Conservation (phyloP, 192 early-diverging fungal genomes). For the Backusella westeae region DNA sequence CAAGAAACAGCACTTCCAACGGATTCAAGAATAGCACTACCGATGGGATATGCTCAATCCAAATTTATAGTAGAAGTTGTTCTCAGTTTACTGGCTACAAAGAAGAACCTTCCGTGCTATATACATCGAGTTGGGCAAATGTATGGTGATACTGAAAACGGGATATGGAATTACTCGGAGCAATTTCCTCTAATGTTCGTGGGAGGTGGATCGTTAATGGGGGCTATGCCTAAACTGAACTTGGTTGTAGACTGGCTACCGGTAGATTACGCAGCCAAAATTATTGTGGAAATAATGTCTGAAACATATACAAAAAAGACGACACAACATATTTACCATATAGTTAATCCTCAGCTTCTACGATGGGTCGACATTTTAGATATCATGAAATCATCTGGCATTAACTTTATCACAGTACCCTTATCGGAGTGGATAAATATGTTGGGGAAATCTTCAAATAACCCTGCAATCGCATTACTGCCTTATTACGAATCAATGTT, state of each 20-base stretch:
- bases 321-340: conserved; percentile 15
- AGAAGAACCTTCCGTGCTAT: conserved; percentile 21
- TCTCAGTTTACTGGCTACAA: conserved; percentile 1
- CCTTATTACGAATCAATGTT: conserved; percentile 12
- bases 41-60: conserved; percentile 34
- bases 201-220: conserved; percentile 17
- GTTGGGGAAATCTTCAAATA: conserved; percentile 12
- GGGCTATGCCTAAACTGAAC: conserved; percentile 18
- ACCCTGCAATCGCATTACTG: conserved; percentile 19
- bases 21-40: conserved; percentile 11
- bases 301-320: neutral
- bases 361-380: conserved; percentile 21
- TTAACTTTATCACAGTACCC: conserved; percentile 13
- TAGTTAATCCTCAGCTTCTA: conserved; percentile 22
- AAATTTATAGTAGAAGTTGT: conserved; percentile 32
- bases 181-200: conserved; percentile 27
- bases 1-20: conserved; percentile 12
- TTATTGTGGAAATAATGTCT: conserved; percentile 24
- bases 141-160: conserved; percentile 23
- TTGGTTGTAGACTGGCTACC: conserved; percentile 28
- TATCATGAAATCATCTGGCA: neutral
- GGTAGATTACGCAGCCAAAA: conserved; percentile 19
- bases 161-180: conserved; percentile 32
- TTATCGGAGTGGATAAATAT: conserved; percentile 16
- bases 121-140: conserved; percentile 34